Conservation (phyloP, 805 yeast species). For the Lipomyces yamadae region DNA sequence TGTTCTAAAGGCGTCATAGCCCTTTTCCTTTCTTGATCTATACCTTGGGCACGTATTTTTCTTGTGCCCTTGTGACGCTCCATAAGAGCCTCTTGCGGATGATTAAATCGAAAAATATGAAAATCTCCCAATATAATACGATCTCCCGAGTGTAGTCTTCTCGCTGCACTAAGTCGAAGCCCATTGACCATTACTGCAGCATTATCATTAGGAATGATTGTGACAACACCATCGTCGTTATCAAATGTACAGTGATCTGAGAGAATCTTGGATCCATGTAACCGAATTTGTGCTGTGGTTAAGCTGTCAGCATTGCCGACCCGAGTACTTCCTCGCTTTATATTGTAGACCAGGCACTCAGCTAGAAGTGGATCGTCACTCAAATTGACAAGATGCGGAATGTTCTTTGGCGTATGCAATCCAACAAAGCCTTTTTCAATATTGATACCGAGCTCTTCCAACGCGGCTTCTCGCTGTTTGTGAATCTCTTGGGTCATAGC, state of each 20-base stretch:
- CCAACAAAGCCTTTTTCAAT: conserved; percentile 40
- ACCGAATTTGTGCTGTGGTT: conserved; percentile 37
- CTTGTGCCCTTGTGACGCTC: conserved; percentile 14
- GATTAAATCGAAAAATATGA: conserved; percentile 41
- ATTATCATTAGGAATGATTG: conserved; percentile 31
- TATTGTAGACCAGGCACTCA: conserved; percentile 42
- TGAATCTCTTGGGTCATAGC: conserved; percentile 39
- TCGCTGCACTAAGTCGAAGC: conserved; percentile 22
- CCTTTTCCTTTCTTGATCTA: conserved; percentile 7
- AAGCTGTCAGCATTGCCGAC: conserved; percentile 40
- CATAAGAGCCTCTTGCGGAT: conserved; percentile 34
- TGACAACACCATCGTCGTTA: conserved; percentile 34
- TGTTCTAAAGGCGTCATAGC: conserved; percentile 2
- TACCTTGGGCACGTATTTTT: background rate
- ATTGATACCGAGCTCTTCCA: conserved; percentile 42
- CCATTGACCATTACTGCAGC: conserved; percentile 40
- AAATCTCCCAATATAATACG: conserved; percentile 39
- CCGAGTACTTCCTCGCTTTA: conserved; percentile 39
- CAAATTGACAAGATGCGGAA: conserved; percentile 42
- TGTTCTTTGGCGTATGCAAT: conserved; percentile 40
- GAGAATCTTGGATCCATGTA: conserved; percentile 38
- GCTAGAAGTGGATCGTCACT: conserved; percentile 41
- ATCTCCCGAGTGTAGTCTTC: conserved; percentile 39
- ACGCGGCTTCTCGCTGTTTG: conserved; percentile 39
- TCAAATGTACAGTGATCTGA: conserved; percentile 38